Percentiles rank a stretch among this genome's conserved stretches.
Conservation (phyloP, 2,329 filamentous ascomycete species). For the Cladophialophora immunda region DNA sequence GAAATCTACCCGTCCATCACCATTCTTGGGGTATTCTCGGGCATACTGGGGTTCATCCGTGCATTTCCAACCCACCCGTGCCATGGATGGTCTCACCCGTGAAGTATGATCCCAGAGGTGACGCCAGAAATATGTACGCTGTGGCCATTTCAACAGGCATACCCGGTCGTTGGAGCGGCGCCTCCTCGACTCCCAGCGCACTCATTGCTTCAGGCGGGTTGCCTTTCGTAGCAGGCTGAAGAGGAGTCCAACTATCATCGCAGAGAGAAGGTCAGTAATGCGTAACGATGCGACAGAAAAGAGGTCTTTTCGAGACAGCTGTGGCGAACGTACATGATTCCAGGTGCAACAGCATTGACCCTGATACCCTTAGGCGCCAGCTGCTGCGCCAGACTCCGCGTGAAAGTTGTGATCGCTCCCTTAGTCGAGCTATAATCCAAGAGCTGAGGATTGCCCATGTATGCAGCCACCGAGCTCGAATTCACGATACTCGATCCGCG, state of each 20-base stretch:
- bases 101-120: conserved; percentile 37
- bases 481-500: conserved; percentile 62
- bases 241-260: conserved; percentile 44
- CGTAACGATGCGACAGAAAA: background rate
- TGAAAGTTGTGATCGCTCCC: conserved; percentile 66
- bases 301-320: background rate
- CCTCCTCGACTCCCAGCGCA: conserved; percentile 42
- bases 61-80: conserved; percentile 36
- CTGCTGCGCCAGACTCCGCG: conserved; percentile 61
- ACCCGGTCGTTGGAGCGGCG: conserved; percentile 47
- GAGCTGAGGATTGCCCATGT: conserved; percentile 60
- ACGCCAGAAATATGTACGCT: conserved; percentile 52
- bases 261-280: conserved; percentile 31
- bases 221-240: conserved; percentile 41
- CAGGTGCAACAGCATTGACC: conserved; percentile 56
- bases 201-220: conserved; percentile 47
- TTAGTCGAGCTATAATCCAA: conserved; percentile 68
- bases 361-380: conserved; percentile 65
- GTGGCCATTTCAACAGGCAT: conserved; percentile 52
- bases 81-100: conserved; percentile 37
- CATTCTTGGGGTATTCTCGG: background rate
- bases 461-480: conserved; percentile 63
- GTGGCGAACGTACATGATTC: conserved; percentile 44
- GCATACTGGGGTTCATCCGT: conserved; percentile 23
- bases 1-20: background rate